Percentiles rank a stretch among this genome's conserved stretches.
These are phyloP conservation scores for Fusarium concolor DNA, from an alignment of 2,329 filamentous ascomycete species.

Conservation along the genomic window DNA sequence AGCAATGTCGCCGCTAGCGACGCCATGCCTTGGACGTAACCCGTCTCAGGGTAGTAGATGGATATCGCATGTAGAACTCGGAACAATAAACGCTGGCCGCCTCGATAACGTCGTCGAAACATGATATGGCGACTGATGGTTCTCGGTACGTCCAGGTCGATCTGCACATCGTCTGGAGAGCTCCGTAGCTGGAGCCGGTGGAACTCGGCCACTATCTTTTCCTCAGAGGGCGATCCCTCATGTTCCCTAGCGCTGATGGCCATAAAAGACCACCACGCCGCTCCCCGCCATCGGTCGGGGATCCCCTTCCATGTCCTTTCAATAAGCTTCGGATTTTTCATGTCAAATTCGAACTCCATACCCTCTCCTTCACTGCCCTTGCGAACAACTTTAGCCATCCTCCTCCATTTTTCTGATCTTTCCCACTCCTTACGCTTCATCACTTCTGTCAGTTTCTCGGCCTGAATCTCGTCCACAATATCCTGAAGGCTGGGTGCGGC, in stretches of 20 bases:
- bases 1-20: constrained; percentile 90
- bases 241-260: constrained; percentile 77
- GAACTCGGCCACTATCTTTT: constrained; percentile 78
- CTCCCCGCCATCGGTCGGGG: constrained; percentile 91
- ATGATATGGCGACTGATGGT: constrained; percentile 97
- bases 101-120: constrained; percentile 92
- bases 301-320: constrained; percentile 98
- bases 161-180: constrained; percentile 93
- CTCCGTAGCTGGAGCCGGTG: constrained; percentile 77
- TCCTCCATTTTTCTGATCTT: constrained; percentile 74
- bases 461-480: constrained; percentile 66
- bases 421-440: constrained; percentile 72
- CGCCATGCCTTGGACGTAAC: constrained; percentile 98
- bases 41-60: constrained; percentile 88
- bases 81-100: constrained; percentile 91
- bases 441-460: constrained; percentile 64
- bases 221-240: constrained; percentile 71
- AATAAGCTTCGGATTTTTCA: constrained; percentile 83
- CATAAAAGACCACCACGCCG: constrained; percentile 96
- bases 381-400: constrained; percentile 70
- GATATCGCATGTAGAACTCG: constrained; percentile 92
- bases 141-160: constrained; percentile 94
- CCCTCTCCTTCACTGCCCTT: constrained; percentile 65
- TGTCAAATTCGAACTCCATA: constrained; percentile 79
- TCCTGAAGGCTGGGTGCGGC: constrained; percentile 67